Percentiles rank a stretch among this genome's conserved stretches.
These are phyloP conservation scores for Coelastrella sp. DNA, from an alignment of 139 green algal genomes.

Conservation along the genomic window DNA sequence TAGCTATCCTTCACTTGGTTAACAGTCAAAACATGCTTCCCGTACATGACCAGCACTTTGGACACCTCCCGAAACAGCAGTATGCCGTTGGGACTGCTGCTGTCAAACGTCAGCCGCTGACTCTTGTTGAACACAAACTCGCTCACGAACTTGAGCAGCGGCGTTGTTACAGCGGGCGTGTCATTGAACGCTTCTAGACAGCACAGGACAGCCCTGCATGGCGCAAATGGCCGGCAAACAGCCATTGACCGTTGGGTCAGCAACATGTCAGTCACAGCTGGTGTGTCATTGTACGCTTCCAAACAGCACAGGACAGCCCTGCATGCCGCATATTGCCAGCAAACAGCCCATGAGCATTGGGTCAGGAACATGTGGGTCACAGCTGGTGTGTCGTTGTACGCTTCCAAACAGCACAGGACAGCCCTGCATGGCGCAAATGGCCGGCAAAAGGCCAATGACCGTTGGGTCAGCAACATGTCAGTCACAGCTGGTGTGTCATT, in stretches of 20 bases:
- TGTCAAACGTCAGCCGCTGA: constrained; percentile 94
- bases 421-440: not conserved
- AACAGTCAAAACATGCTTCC: constrained; percentile 71
- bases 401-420: constrained; percentile 52
- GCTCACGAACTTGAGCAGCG: constrained; percentile 96
- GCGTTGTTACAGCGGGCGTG: constrained; percentile 82
- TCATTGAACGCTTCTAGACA: constrained; percentile 91
- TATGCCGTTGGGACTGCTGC: constrained; percentile 96
- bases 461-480: not conserved
- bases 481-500: too few species aligned
- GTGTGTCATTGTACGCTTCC: constrained; percentile 52
- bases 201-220: constrained; percentile 65
- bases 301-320: too few species aligned
- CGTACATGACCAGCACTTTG: constrained; percentile 89
- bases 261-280: too few species aligned
- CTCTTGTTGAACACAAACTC: constrained; percentile 99
- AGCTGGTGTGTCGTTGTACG: too few species aligned
- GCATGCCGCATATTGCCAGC: not conserved
- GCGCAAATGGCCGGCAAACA: not conserved
- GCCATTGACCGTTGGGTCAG: not conserved
- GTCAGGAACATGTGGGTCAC: too few species aligned
- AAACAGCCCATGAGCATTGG: not conserved
- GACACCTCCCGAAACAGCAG: constrained; percentile 82
- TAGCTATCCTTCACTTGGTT: constrained; percentile 73
- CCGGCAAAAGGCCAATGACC: not conserved